Percentiles rank a stretch among this genome's conserved stretches.
Conservation (phyloP, 345 rosid species). For the Limnanthes douglasii region DNA sequence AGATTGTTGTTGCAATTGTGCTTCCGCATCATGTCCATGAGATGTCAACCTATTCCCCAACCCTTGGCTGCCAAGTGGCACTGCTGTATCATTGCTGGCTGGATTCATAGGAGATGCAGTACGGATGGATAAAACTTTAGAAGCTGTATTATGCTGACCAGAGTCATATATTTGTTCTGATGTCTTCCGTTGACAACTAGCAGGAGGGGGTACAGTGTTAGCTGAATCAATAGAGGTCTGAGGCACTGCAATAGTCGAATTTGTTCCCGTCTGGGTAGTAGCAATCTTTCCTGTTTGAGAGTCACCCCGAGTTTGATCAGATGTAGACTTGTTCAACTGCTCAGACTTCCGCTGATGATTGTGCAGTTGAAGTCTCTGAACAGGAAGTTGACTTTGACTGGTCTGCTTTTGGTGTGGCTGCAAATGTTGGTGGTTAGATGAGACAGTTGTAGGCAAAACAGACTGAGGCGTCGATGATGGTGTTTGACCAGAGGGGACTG, state of each 20-base stretch:
- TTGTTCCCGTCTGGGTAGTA: conserved; percentile 21
- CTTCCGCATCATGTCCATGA: conserved; percentile 26
- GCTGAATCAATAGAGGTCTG: conserved; percentile 32
- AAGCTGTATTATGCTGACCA: conserved; percentile 17
- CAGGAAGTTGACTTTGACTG: conserved; percentile 31
- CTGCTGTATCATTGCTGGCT: conserved; percentile 30
- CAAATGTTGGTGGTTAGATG: conserved; percentile 24
- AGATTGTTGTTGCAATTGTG: conserved; percentile 33
- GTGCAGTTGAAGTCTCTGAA: conserved; percentile 52
- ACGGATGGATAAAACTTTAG: conserved; percentile 30
- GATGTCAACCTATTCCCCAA: conserved; percentile 46
- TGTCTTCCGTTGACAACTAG: conserved; percentile 33
- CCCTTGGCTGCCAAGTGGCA: conserved; percentile 29
- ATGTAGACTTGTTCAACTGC: conserved; percentile 32
- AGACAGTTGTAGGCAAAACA: conserved; percentile 20
- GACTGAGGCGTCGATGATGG: conserved; percentile 29
- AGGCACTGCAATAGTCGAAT: conserved; percentile 17
- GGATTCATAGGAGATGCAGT: conserved; percentile 31
- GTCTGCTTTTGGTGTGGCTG: conserved; percentile 46
- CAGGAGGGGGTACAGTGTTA: conserved; percentile 25
- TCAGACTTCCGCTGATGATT: conserved; percentile 37
- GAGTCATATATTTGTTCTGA: conserved; percentile 38
- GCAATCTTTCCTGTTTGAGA: conserved; percentile 25
- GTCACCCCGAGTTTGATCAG: conserved; percentile 33
- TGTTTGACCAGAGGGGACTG: conserved; percentile 28